Evolutionary conservation across 805 yeast species (phyloP).

Genomic region (Lachancea fermentati): DNA sequence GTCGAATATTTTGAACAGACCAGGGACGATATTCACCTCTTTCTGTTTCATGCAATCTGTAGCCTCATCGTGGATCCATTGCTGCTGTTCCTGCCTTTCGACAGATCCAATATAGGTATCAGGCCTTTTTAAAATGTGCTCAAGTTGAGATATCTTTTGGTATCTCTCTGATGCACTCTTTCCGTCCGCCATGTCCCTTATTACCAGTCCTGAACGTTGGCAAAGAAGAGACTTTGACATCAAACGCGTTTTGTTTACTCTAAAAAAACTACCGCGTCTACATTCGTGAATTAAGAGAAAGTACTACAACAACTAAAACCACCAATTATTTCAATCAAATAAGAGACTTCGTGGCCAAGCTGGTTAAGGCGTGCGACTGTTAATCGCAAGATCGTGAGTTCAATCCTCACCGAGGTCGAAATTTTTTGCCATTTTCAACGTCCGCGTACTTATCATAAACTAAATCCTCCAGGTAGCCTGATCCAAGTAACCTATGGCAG

Average conservation of each 20-base stretch:
- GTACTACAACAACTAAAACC: no score
- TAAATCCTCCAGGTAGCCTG: no score
- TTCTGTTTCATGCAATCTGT: constrained; percentile 53
- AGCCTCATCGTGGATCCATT: constrained; percentile 81
- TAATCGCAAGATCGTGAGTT: constrained; percentile 61
- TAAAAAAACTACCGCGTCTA: no score
- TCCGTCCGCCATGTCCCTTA: constrained; percentile 11
- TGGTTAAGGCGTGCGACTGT: constrained; percentile 61
- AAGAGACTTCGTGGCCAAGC: constrained; percentile 31
- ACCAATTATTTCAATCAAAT: no score
- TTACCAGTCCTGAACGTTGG: no score
- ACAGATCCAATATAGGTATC: constrained; percentile 97
- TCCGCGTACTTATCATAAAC: no score
- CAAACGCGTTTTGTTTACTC: no score
- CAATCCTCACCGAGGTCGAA: constrained; percentile 54
- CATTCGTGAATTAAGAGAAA: no score
- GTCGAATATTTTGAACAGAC: constrained; percentile 91
- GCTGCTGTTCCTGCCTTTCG: constrained; percentile 68
- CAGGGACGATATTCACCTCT: constrained; percentile 82
- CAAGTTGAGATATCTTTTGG: constrained; percentile 90
- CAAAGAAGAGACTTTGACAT: no score
- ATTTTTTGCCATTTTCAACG: constrained; percentile 15
- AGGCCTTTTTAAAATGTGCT: constrained; percentile 94
- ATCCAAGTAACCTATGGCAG: no score
- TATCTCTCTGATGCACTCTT: constrained; percentile 64